These are phyloP conservation scores for Polyplosphaeria fusca DNA, from an alignment of 495 filamentous ascomycete species.

Conservation along the genomic window DNA sequence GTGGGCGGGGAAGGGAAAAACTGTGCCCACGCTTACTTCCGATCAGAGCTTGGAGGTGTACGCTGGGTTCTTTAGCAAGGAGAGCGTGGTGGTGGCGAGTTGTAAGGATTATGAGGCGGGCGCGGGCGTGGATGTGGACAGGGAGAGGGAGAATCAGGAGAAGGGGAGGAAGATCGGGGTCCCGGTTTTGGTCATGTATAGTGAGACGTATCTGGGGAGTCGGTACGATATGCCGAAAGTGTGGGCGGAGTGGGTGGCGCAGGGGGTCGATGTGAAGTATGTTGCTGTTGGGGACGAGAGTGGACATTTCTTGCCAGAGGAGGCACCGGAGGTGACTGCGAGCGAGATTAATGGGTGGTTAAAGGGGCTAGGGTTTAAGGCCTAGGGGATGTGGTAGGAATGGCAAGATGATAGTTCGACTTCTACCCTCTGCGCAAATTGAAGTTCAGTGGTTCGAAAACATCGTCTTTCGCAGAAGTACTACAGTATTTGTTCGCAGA, in stretches of 20 bases:
- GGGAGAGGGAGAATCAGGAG: conserved; percentile 47
- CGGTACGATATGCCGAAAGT: conserved; percentile 45
- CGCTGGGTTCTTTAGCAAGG: conserved; percentile 42
- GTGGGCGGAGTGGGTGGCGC: conserved; percentile 50
- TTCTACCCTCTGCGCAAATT: too few species aligned
- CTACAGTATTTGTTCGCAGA: too few species aligned
- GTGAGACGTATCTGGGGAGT: conserved; percentile 44
- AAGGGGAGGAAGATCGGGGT: conserved; percentile 45
- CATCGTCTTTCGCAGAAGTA: too few species aligned
- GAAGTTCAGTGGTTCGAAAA: too few species aligned
- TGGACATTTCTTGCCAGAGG: conserved; percentile 54
- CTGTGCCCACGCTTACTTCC: conserved; percentile 24
- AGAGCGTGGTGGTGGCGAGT: conserved; percentile 39
- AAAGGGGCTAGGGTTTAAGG: conserved; percentile 1
- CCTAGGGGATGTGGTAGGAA: not conserved
- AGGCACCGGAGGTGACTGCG: conserved; percentile 45
- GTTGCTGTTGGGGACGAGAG: conserved; percentile 42
- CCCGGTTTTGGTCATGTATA: conserved; percentile 47
- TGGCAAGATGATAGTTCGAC: too few species aligned
- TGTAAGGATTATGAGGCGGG: conserved; percentile 51
- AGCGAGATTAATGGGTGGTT: conserved; percentile 30
- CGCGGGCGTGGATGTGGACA: conserved; percentile 43
- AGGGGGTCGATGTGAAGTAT: conserved; percentile 33
- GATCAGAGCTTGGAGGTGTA: conserved; percentile 42
- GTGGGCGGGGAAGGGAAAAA: conserved; percentile 35